Base-by-base conservation (phyloP, 768 basidiomycete species). In the Kwoniella heveanensis region DNA sequence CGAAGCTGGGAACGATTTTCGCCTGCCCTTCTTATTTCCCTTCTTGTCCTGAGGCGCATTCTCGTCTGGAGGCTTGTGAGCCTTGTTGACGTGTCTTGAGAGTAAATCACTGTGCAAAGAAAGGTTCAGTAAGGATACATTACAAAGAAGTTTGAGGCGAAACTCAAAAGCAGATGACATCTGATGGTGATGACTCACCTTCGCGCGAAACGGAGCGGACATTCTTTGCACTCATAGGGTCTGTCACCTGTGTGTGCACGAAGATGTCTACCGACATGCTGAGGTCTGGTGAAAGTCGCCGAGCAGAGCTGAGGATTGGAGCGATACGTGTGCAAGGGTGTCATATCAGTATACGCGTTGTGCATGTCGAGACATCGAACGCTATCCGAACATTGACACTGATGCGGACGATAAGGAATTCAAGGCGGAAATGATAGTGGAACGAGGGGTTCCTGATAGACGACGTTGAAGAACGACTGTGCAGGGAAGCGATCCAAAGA, bases 251-350 rank as follows among this genome's bases (percentile, higher is more conserved):
- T 79, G 57, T 79, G 78, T 3, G 78, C 71, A 26, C 78, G 60
- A 26, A 79, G 64, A 64, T 79, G 78, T 57, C 78, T 54, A 7
- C 78, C 78, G 47, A 79, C 78, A 75, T 79, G 78, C 62, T 79
- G 78, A 21, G 76, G 76, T 29, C 78, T 58, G 7, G 78, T 79
- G 62, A 79, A 79, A 0, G 78, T 76, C n/a, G 74, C 76, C 47
- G 68, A 63, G 54, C 78, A 79, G 1, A 79, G 66, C 76, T 77
- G 22, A 32, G 5, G 13, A 13, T 32, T 27, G 26, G 27, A 25
- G 44, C 0, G 1, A 26, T 24, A 44, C 4, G n/a, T 13, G 30
- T 10, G 47, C n/a, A n/a, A n/a, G n/a, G n/a, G n/a, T n/a, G 19
- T 24, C 39, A 44, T 44, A 17, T 32, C 32, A 32, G n/a, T 19